Evolutionary conservation across 2,329 filamentous ascomycete genomes (phyloP).

Genomic region (Hortaea sp.): DNA sequence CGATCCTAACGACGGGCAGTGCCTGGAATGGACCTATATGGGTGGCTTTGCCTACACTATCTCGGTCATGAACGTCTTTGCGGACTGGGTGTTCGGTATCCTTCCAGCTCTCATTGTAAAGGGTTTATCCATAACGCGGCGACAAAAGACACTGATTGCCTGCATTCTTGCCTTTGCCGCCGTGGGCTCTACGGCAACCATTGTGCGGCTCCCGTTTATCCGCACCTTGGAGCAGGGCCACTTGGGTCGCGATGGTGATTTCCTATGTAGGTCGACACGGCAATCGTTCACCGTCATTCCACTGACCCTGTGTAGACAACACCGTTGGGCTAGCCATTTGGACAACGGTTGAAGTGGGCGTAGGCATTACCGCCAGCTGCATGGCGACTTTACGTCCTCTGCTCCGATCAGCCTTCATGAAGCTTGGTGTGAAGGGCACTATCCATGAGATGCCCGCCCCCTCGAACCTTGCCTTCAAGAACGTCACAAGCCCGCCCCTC

Average conservation of each 20-base stretch:
- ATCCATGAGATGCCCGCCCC: neutral
- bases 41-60: constrained; percentile 30
- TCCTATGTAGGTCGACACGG: constrained; percentile 30
- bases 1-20: constrained; percentile 29
- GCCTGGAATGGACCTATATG: constrained; percentile 36
- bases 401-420: constrained; percentile 22
- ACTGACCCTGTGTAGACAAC: too few relatives aligned
- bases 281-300: too few relatives aligned
- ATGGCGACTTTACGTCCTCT: constrained; percentile 42
- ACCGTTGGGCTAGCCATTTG: constrained; percentile 32
- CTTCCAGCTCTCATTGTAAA: constrained; percentile 33
- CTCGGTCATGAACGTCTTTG: constrained; percentile 29
- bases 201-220: constrained; percentile 37
- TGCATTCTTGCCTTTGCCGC: constrained; percentile 31
- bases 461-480: neutral
- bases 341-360: constrained; percentile 23
- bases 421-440: constrained; percentile 2
- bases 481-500: neutral
- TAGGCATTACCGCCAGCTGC: constrained; percentile 32
- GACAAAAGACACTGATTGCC: constrained; percentile 29
- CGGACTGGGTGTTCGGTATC: constrained; percentile 32
- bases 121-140: constrained; percentile 29
- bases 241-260: constrained; percentile 26
- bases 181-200: constrained; percentile 42
- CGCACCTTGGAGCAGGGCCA: constrained; percentile 27